phyloP scores from a whole-genome alignment of 345 rosid species.

The Gossypium herbaceum region DNA sequence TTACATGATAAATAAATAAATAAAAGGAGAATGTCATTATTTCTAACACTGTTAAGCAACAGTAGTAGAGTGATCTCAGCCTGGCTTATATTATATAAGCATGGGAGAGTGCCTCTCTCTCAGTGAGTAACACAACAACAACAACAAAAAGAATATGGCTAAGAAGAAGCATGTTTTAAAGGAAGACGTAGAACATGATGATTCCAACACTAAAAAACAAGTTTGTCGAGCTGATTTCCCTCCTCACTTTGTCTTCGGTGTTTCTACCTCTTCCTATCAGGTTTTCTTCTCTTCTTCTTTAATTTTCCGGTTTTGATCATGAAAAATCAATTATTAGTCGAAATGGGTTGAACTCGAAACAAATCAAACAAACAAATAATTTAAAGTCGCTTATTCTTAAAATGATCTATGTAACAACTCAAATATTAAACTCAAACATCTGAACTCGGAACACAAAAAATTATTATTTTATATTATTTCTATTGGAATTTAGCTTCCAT shows the following conservation, averaged over 20 bases:
- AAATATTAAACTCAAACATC: no score
- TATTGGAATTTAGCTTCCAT: neutral
- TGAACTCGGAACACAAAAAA: no score
- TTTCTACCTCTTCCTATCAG: conserved; percentile 61
- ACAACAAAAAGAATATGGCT: neutral
- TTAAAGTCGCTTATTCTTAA: no score
- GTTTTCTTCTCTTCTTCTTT: conserved; percentile 15
- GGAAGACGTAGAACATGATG: neutral
- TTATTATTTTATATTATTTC: neutral
- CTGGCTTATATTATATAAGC: neutral
- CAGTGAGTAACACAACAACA: no score
- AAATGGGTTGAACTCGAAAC: no score
- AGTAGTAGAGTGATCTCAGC: neutral
- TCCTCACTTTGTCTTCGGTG: conserved; percentile 50
- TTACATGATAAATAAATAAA: no score
- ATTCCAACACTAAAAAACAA: neutral
- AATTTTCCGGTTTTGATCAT: neutral
- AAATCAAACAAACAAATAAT: no score
- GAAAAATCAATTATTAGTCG: no score
- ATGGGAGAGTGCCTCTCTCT: neutral
- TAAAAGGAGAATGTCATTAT: no score
- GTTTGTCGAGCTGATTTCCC: conserved; percentile 40
- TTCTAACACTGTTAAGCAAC: neutral
- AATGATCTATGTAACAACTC: no score
- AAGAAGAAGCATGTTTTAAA: conserved; percentile 9